Evolutionary conservation across 116 monocot genomes (phyloP).

Genomic region (Trichopus zeylanicus): DNA sequence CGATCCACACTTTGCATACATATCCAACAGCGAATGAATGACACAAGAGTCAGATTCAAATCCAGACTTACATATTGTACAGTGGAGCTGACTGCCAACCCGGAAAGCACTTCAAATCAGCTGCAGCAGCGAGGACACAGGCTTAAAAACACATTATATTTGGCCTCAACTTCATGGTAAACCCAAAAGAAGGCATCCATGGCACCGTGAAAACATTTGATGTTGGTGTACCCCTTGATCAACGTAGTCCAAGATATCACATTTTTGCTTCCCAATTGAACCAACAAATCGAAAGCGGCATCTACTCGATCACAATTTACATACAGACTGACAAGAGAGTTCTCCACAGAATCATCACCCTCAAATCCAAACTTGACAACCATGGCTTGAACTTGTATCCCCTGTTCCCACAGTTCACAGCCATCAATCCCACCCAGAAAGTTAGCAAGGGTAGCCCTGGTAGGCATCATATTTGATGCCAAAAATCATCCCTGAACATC

Average conservation of each 20-base stretch:
- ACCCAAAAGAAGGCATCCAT: slow-evolving; percentile 1
- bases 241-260: slow-evolving; percentile 21
- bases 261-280: slow-evolving; percentile 4
- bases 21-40: too few species aligned
- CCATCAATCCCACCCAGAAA: slow-evolving; percentile 7
- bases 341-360: slow-evolving; percentile 20
- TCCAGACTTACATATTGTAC: slow-evolving; percentile 11
- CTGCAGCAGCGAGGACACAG: slow-evolving; percentile 8
- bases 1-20: slow-evolving; percentile 18
- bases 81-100: slow-evolving; percentile 11
- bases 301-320: too few species aligned
- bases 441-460: slow-evolving; percentile 25
- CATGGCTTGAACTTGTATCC: slow-evolving; percentile 19
- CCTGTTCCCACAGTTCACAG: too few species aligned
- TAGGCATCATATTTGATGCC: background rate
- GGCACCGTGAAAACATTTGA: slow-evolving; percentile 5
- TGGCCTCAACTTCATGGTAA: background rate
- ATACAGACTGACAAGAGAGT: slow-evolving; percentile 5
- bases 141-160: slow-evolving; percentile 8
- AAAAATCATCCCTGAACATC: slow-evolving; percentile 6
- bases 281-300: background rate
- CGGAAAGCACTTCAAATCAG: background rate
- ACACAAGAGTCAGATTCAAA: too few species aligned
- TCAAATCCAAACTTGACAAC: slow-evolving; percentile 12
- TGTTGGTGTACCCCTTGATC: slow-evolving; percentile 9